Percentiles rank a stretch among this genome's conserved stretches.
Conservation (phyloP, 2,329 filamentous ascomycete species). For the Ceratocystis eucalypticola region DNA sequence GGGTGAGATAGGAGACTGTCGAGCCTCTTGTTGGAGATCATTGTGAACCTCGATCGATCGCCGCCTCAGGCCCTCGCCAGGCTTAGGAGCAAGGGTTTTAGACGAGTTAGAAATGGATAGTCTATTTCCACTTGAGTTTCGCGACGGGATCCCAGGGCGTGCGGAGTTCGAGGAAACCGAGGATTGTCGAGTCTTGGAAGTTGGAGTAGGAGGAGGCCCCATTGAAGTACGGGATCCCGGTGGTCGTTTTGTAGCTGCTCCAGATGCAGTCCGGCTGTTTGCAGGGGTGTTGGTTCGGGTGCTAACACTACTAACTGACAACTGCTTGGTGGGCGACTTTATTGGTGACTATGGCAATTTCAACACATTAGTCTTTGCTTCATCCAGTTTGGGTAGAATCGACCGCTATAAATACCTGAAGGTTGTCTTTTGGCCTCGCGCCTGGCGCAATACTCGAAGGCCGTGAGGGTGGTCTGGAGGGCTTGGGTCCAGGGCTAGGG, state of each 20-base stretch:
- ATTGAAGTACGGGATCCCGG: constrained; percentile 48
- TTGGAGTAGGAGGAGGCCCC: constrained; percentile 47
- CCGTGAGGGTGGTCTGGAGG: constrained; percentile 29
- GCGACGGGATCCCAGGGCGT: constrained; percentile 26
- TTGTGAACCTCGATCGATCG: constrained; percentile 31
- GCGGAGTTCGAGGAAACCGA: constrained; percentile 32
- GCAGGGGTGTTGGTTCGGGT: constrained; percentile 55
- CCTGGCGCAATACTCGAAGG: constrained; percentile 35
- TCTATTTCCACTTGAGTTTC: constrained; percentile 28
- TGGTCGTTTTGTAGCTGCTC: constrained; percentile 25
- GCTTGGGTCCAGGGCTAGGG: constrained; percentile 53
- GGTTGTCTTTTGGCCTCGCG: constrained; percentile 2
- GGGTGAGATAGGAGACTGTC: constrained; percentile 28
- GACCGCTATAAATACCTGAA: constrained; percentile 10
- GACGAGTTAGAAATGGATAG: constrained; percentile 13
- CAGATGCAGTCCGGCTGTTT: constrained; percentile 30
- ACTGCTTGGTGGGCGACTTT: constrained; percentile 67
- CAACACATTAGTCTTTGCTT: constrained; percentile 4
- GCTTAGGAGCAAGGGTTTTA: constrained; percentile 8
- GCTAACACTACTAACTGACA: constrained; percentile 34
- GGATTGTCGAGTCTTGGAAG: constrained; percentile 32
- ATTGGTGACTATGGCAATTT: constrained; percentile 47
- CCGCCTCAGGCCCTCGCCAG: constrained; percentile 25
- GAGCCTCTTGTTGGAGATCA: constrained; percentile 5
- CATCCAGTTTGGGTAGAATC: neutral